Evolutionary conservation across 108 stramenopile genomes (phyloP).

Genomic region (Fragilariopsis cylindrus): DNA sequence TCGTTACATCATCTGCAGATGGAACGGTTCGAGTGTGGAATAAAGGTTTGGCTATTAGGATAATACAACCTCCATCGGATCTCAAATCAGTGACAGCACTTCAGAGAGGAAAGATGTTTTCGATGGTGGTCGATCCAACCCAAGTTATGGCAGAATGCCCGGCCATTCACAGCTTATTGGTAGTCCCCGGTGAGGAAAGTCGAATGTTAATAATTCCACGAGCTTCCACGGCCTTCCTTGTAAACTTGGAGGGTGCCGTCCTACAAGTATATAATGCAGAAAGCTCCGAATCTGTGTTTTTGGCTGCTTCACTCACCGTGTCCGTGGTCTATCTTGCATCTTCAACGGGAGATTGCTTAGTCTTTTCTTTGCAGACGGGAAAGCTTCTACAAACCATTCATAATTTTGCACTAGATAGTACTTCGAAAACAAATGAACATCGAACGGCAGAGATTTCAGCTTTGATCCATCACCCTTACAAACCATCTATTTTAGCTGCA

Average conservation of each 20-base stretch:
- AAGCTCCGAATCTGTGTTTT: slow-evolving; percentile 26
- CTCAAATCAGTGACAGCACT: slow-evolving; percentile 8
- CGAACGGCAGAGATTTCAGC: slow-evolving; percentile 58
- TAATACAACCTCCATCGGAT: slow-evolving; percentile 22
- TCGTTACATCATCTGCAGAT: slow-evolving; percentile 90
- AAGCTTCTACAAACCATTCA: slow-evolving; percentile 49
- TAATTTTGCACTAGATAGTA: slow-evolving; percentile 59
- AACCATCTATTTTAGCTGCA: slow-evolving; percentile 58
- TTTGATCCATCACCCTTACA: slow-evolving; percentile 71
- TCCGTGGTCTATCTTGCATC: slow-evolving; percentile 66
- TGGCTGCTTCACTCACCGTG: slow-evolving; percentile 67
- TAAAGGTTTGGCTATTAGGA: slow-evolving; percentile 15
- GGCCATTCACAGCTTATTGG: slow-evolving; percentile 55
- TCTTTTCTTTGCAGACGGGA: slow-evolving; percentile 63
- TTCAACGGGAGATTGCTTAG: slow-evolving; percentile 65
- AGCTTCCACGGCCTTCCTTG: slow-evolving; percentile 57
- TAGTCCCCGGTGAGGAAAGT: slow-evolving; percentile 56
- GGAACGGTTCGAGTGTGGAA: slow-evolving; percentile 91
- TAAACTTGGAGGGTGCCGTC: slow-evolving; percentile 54
- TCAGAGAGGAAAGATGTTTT: slow-evolving; percentile 16
- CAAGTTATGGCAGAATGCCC: slow-evolving; percentile 30
- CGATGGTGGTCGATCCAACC: slow-evolving; percentile 38
- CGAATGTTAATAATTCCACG: slow-evolving; percentile 75
- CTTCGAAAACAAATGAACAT: slow-evolving; percentile 25
- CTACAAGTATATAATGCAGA: slow-evolving; percentile 46